Percentiles rank a stretch among this genome's conserved stretches.
Conservation (phyloP, 192 early-diverging fungal genomes). For the Chytriomyces sp. region DNA sequence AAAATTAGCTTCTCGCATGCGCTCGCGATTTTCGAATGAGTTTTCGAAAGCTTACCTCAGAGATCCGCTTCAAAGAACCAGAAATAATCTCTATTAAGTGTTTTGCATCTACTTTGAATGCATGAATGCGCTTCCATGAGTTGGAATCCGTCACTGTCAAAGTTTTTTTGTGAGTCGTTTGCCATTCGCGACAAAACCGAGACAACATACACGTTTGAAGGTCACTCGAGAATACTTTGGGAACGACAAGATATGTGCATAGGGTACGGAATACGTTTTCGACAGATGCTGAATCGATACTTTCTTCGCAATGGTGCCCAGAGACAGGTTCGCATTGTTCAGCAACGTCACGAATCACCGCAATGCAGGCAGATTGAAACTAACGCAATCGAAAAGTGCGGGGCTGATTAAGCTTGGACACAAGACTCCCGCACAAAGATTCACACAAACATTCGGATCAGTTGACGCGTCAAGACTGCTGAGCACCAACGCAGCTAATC, state of each 20-base stretch:
- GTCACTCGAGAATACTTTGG: not conserved
- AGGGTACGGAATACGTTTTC: not conserved
- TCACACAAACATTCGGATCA: not conserved
- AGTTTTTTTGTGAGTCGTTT: not conserved
- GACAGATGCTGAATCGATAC: not conserved
- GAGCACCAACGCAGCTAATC: no score
- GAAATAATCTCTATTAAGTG: not conserved
- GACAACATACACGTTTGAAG: not conserved
- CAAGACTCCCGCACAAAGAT: not conserved
- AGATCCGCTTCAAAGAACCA: not conserved
- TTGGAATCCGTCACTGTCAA: conserved; percentile 5
- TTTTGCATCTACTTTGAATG: not conserved
- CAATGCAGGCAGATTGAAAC: not conserved
- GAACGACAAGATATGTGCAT: not conserved
- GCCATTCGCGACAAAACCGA: not conserved
- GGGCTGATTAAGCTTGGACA: not conserved
- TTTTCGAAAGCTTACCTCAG: not conserved
- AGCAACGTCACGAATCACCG: not conserved
- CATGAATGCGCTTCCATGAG: not conserved
- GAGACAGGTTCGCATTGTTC: not conserved
- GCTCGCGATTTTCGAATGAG: no score
- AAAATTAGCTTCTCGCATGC: not conserved
- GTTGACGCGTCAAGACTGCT: no score
- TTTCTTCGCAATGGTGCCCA: no score
- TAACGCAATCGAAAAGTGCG: not conserved